phyloP scores from a whole-genome alignment of 257 asterid species.

The Penstemon davidsonii region DNA sequence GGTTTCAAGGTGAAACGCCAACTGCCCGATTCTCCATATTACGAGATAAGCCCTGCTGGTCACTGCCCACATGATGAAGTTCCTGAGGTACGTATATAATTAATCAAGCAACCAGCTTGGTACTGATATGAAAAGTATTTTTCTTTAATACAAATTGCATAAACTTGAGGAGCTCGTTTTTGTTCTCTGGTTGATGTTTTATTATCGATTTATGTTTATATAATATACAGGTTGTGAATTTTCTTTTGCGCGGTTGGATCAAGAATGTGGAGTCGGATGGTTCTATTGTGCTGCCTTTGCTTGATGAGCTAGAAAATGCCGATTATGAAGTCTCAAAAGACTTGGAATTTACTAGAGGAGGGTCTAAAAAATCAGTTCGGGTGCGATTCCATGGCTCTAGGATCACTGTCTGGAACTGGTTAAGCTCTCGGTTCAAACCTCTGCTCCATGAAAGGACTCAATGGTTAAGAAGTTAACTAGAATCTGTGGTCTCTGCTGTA shows the following conservation, averaged over 20 bases:
- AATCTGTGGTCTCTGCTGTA: slow-evolving; percentile 13
- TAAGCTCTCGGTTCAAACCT: slow-evolving; percentile 50
- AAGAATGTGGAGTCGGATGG: slow-evolving; percentile 67
- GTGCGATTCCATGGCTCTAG: slow-evolving; percentile 70
- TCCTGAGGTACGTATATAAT: slow-evolving; percentile 65
- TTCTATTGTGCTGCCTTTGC: slow-evolving; percentile 57
- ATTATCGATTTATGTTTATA: neutral
- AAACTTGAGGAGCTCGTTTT: neutral
- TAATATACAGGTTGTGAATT: slow-evolving; percentile 73
- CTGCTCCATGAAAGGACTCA: slow-evolving; percentile 27
- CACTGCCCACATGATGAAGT: slow-evolving; percentile 99
- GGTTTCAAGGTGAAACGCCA: slow-evolving; percentile 66
- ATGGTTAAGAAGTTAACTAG: slow-evolving; percentile 11
- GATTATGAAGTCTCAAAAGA: slow-evolving; percentile 41
- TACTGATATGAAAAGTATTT: neutral
- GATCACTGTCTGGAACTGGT: slow-evolving; percentile 60
- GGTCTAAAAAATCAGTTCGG: slow-evolving; percentile 49
- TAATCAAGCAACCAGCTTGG: neutral
- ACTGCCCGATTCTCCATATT: slow-evolving; percentile 78
- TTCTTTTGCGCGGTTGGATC: slow-evolving; percentile 83
- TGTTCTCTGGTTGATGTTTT: neutral
- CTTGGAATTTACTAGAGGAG: slow-evolving; percentile 56
- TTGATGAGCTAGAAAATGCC: slow-evolving; percentile 46
- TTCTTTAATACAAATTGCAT: neutral
- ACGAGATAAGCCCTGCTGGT: slow-evolving; percentile 93